Evolutionary conservation across 2,329 filamentous ascomycete genomes (phyloP).

Genomic region (Aspergillus pseudotamarii): DNA sequence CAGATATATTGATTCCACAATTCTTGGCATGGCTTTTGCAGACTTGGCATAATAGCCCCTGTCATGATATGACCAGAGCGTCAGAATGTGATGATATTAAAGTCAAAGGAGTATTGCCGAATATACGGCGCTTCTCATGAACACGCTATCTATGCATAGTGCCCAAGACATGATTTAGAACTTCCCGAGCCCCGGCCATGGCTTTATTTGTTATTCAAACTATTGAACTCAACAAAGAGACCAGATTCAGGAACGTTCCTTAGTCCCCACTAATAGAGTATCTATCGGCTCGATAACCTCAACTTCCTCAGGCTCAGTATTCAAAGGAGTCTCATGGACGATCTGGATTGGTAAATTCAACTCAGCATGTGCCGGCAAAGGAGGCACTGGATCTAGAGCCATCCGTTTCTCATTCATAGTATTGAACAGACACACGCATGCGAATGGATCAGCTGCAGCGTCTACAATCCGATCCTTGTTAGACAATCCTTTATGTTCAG

Average conservation of each 20-base stretch:
- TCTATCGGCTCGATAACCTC: slow-evolving; percentile 15
- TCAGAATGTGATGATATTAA: not conserved
- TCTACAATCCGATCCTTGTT: slow-evolving; percentile 52
- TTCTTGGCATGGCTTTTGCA: not conserved
- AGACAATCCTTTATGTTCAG: slow-evolving; percentile 23
- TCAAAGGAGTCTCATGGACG: slow-evolving; percentile 7
- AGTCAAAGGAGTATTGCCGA: not conserved
- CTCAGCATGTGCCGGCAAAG: slow-evolving; percentile 70
- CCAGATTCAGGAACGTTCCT: slow-evolving; percentile 7
- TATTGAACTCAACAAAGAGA: not conserved
- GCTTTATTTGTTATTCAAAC: not conserved
- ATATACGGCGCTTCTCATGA: not conserved
- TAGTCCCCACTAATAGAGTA: not conserved
- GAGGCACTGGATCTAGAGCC: slow-evolving; percentile 69
- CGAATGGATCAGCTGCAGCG: slow-evolving; percentile 82
- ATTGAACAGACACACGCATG: slow-evolving; percentile 72
- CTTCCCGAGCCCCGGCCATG: not conserved
- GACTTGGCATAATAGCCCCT: not conserved
- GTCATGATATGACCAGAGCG: not conserved
- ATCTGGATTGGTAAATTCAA: slow-evolving; percentile 61
- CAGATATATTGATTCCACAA: not conserved
- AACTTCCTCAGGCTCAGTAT: slow-evolving; percentile 14
- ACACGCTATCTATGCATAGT: not conserved
- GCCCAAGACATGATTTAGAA: not conserved
- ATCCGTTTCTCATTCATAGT: slow-evolving; percentile 70